phyloP scores from a whole-genome alignment of 805 yeast species.

The Candida succiphila region DNA sequence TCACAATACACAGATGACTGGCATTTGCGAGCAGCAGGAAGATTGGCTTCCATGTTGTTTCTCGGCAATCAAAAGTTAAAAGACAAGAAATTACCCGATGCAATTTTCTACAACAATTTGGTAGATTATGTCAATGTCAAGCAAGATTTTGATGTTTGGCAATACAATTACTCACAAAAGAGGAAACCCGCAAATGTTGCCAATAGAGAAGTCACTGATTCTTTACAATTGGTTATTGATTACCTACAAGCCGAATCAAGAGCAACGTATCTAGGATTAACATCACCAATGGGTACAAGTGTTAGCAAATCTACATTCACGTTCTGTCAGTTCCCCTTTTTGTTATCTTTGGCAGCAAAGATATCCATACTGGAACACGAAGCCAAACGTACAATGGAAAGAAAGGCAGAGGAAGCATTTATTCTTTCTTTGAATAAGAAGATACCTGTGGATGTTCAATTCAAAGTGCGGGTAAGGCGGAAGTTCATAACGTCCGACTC shows the following conservation, averaged over 20 bases:
- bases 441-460: slow-evolving; percentile 53
- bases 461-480: slow-evolving; percentile 62
- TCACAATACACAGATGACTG: slow-evolving; percentile 71
- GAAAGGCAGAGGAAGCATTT: slow-evolving; percentile 85
- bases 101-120: slow-evolving; percentile 65
- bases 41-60: slow-evolving; percentile 44
- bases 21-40: slow-evolving; percentile 65
- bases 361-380: slow-evolving; percentile 75
- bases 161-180: slow-evolving; percentile 25
- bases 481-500: slow-evolving; percentile 66
- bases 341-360: slow-evolving; percentile 74
- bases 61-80: slow-evolving; percentile 36
- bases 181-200: slow-evolving; percentile 6
- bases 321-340: slow-evolving; percentile 78
- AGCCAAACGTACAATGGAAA: slow-evolving; percentile 71
- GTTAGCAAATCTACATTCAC: slow-evolving; percentile 27
- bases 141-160: slow-evolving; percentile 84
- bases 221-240: slow-evolving; percentile 32
- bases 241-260: slow-evolving; percentile 29
- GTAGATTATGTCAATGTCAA: slow-evolving; percentile 71
- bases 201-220: slow-evolving; percentile 2
- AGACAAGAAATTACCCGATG: slow-evolving; percentile 21
- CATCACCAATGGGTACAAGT: slow-evolving; percentile 13
- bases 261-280: slow-evolving; percentile 24
- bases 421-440: slow-evolving; percentile 59